Evolutionary conservation across 148 eudicot genomes (phyloP).

Genomic region (Beta vulgaris): DNA sequence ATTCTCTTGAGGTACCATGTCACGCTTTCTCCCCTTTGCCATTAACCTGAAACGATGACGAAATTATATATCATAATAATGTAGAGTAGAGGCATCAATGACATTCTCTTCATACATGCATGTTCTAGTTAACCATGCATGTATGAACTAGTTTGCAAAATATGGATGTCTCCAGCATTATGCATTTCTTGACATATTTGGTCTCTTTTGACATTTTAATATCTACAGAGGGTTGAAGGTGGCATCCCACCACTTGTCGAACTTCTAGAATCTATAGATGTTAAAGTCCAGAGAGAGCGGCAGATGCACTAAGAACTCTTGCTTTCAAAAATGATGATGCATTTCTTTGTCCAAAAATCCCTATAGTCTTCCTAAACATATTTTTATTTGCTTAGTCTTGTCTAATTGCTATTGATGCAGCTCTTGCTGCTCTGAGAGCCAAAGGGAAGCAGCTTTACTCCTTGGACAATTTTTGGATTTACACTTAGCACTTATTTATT

Average conservation of each 20-base stretch:
- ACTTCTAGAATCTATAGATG: conserved; percentile 59
- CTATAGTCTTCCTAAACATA: background rate
- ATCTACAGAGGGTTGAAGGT: conserved; percentile 55
- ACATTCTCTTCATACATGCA: too few species aligned
- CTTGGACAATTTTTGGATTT: conserved; percentile 98
- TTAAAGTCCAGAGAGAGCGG: conserved; percentile 85
- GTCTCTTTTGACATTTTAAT: conserved; percentile 6
- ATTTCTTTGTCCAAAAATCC: background rate
- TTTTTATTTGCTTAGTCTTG: background rate
- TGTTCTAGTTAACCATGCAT: too few species aligned
- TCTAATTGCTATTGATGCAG: conserved; percentile 42
- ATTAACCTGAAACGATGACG: too few species aligned
- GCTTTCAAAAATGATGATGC: conserved; percentile 71
- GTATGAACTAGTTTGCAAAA: too few species aligned
- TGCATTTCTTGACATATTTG: background rate
- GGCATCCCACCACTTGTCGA: conserved; percentile 93
- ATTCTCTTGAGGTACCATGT: too few species aligned
- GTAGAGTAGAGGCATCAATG: too few species aligned
- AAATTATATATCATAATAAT: too few species aligned
- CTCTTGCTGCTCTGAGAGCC: conserved; percentile 85
- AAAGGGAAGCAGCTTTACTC: conserved; percentile 92
- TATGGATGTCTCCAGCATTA: conserved; percentile 43
- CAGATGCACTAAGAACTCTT: conserved; percentile 81
- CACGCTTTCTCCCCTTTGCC: too few species aligned
- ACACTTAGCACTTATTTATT: too few species aligned